Percentiles rank a stretch among this genome's conserved stretches.
These are phyloP conservation scores for Talaromyces ruber DNA, from an alignment of 495 filamentous ascomycete species.

Conservation along the genomic window DNA sequence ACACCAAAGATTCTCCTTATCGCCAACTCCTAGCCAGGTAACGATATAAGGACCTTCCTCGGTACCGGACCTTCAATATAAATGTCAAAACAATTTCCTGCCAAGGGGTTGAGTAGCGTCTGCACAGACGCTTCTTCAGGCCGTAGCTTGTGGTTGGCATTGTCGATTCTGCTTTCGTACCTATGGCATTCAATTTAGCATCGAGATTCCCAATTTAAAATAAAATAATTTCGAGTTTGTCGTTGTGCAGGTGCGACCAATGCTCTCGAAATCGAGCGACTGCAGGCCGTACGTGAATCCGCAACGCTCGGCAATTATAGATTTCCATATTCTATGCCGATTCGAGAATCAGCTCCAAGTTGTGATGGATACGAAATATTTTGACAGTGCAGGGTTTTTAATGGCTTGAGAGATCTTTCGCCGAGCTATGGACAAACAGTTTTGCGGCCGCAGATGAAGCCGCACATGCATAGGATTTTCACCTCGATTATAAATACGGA, in stretches of 20 bases:
- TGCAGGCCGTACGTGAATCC: background rate
- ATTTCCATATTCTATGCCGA: background rate
- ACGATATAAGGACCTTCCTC: no score
- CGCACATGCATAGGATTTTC: background rate
- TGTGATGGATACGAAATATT: background rate
- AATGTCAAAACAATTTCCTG: no score
- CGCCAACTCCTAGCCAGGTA: no score
- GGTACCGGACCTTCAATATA: no score
- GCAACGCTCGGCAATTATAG: background rate
- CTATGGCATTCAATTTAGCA: background rate
- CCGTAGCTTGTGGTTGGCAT: background rate
- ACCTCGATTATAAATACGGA: background rate
- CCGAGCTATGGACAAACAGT: background rate
- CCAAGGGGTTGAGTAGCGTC: no score
- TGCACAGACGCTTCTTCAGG: no score
- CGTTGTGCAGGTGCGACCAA: background rate
- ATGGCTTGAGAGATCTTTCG: background rate
- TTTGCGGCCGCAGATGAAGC: background rate
- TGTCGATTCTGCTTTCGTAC: background rate
- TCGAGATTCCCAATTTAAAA: background rate
- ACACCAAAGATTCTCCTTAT: background rate
- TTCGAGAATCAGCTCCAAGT: background rate
- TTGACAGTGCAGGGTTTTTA: background rate
- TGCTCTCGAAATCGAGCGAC: background rate
- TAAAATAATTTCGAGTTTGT: background rate